A percentile compares a stretch with the other conserved stretches of the same genome.
These are phyloP conservation scores for Dendrobium nobile DNA, from an alignment of 106 monocot species.

Conservation along the genomic window DNA sequence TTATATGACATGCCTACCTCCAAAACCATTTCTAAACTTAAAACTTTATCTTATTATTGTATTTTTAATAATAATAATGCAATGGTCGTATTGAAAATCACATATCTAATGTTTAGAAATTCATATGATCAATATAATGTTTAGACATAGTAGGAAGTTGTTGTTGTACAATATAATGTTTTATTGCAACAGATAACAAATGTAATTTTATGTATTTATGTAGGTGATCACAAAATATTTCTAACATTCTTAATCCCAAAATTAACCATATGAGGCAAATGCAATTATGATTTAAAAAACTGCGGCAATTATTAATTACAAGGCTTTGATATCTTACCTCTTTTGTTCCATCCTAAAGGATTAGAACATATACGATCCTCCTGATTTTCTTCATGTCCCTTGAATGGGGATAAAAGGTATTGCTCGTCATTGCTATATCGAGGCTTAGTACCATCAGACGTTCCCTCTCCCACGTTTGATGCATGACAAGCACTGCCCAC, in stretches of 20 bases:
- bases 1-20: neutral
- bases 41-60: neutral
- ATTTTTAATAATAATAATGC: neutral
- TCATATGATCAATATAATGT: too few relatives aligned
- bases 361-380: slow-evolving; percentile 22
- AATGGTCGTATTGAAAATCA: too few relatives aligned
- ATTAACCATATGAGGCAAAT: slow-evolving; percentile 1
- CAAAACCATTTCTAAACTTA: neutral
- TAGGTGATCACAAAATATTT: neutral
- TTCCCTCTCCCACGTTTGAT: slow-evolving; percentile 17
- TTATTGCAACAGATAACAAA: neutral
- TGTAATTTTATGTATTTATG: neutral
- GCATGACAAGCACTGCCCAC: neutral
- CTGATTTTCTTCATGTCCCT: slow-evolving; percentile 16
- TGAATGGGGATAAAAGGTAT: slow-evolving; percentile 20
- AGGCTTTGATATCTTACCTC: slow-evolving; percentile 30
- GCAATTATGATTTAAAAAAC: neutral
- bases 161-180: too few relatives aligned
- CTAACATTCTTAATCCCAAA: neutral
- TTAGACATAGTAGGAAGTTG: too few relatives aligned
- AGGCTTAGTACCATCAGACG: slow-evolving; percentile 10
- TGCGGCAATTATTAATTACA: neutral
- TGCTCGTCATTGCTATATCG: slow-evolving; percentile 13
- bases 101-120: too few relatives aligned
- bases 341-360: slow-evolving; percentile 27